Evolutionary conservation across 2,329 filamentous ascomycete species (phyloP).

Genomic region (Paraconiothyrium brasiliense): DNA sequence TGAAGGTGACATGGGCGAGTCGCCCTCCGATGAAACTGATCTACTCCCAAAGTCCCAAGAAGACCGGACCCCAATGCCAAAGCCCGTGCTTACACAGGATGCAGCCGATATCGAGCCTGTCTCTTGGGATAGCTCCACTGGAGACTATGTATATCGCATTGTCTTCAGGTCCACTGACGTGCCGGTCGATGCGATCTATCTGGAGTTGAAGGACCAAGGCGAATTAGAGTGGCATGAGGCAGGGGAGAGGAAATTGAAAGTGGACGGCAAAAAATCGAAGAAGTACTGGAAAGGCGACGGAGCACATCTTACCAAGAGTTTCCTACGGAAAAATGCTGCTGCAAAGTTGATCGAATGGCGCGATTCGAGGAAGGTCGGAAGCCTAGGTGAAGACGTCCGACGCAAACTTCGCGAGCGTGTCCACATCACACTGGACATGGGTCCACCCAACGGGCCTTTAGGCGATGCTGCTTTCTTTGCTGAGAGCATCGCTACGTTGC

Average conservation of each 20-base stretch:
- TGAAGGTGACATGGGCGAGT: no score
- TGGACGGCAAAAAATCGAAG: not conserved
- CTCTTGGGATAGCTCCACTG: not conserved
- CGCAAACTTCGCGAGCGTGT: not conserved
- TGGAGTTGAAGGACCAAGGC: not conserved
- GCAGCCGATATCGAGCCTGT: not conserved
- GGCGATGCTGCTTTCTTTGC: not conserved
- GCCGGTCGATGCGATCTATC: not conserved
- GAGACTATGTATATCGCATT: not conserved
- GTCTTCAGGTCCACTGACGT: not conserved
- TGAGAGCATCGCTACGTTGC: not conserved
- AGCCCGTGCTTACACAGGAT: not conserved
- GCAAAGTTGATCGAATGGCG: not conserved
- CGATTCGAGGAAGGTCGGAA: not conserved
- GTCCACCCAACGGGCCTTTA: not conserved
- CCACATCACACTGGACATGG: not conserved
- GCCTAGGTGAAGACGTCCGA: not conserved
- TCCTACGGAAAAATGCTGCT: not conserved
- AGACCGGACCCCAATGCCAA: not conserved
- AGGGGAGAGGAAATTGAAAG: not conserved
- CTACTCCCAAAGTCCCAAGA: no score
- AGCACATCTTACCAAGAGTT: not conserved
- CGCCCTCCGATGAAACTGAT: no score
- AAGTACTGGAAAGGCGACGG: not conserved
- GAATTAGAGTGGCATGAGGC: not conserved